Evolutionary conservation across 2,329 filamentous ascomycete genomes (phyloP).

Genomic region (Neofusicoccum sp.): DNA sequence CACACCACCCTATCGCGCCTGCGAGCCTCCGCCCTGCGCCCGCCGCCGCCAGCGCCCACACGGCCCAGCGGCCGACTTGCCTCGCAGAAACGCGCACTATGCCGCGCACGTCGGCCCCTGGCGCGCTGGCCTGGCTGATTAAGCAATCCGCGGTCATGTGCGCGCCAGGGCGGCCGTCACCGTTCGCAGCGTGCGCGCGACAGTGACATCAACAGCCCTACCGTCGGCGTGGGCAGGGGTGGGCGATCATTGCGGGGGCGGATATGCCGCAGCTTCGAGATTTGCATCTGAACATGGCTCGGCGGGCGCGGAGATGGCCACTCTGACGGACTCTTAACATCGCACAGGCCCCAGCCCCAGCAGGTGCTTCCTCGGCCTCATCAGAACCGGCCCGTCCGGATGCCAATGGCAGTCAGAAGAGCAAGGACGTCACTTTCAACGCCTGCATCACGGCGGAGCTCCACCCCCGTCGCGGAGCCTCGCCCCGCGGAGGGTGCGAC

Average conservation of each 20-base stretch:
- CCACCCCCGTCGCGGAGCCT: not conserved
- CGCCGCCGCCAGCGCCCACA: not conserved
- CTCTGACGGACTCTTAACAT: slow-evolving; percentile 5
- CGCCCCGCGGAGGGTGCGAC: not conserved
- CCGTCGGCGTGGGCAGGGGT: slow-evolving; percentile 4
- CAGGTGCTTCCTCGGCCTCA: not conserved
- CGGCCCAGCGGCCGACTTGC: not conserved
- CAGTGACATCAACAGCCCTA: not conserved
- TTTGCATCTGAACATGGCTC: slow-evolving; percentile 6
- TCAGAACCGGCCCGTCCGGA: too few relatives aligned
- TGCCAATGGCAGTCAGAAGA: not conserved
- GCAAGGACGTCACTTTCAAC: not conserved
- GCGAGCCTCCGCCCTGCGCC: not conserved
- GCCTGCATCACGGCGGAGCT: not conserved
- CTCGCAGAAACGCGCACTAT: not conserved
- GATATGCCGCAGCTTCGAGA: slow-evolving; percentile 3
- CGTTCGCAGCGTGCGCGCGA: not conserved
- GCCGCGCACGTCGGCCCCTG: not conserved
- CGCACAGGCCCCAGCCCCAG: slow-evolving; percentile 8
- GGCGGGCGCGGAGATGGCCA: slow-evolving; percentile 7
- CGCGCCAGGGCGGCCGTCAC: not conserved
- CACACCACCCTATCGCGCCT: slow-evolving; percentile 6
- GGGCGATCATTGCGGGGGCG: slow-evolving; percentile 15
- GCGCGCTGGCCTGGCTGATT: not conserved
- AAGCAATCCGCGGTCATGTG: not conserved